Evolutionary conservation across 192 early-diverging fungal genomes (phyloP), one percentile per base, ranked within the genome.

Genomic region (Oehlia diaphana): DNA sequence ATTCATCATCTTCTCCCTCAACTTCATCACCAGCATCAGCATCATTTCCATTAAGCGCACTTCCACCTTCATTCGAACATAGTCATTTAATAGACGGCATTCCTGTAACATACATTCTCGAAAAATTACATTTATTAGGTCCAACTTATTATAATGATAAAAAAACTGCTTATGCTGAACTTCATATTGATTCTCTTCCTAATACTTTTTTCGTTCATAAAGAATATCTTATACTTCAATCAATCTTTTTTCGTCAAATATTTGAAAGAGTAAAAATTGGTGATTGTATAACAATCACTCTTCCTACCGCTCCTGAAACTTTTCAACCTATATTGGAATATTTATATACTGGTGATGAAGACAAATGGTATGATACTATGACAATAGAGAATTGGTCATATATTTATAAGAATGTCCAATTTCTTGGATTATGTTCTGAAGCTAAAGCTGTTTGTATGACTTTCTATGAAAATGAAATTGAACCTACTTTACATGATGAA

Each of bases 201-300:
- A 74, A 74, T 14, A n/a, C 14, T 3, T 74, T 39, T 61, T 74
- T 7, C 13, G 50, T 74, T 33, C 72, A 74, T 61, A 74, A 74
- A 74, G 72, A 74, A 74, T 74, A 74, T 37, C 72, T 74, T n/a
- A 47, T 58, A 13, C 44, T 61, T 58, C 72, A 74, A 74, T 74
- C 72, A 74, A 74, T 26, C 26, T 74, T 74, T n/a, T 74, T 74
- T 61, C 21, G 21, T 23, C 44, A 74, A 74, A 12, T 74, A 19
- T 74, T 74, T 61, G 37, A 70, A 9, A 58, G 53, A 19, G 53
- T 58, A 58, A 50, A 47, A 50, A 74, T 58, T 61, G 72, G 72
- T 61, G 72, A 74, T 53, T 42, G 14, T 19, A 61, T 74, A 26
- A 74, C 72, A 19, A 74, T 74, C 47, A 33, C 72, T 8, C 26